phyloP scores from a whole-genome alignment of 176 grass and related monocot species.

The Miscanthus lutarioriparius region DNA sequence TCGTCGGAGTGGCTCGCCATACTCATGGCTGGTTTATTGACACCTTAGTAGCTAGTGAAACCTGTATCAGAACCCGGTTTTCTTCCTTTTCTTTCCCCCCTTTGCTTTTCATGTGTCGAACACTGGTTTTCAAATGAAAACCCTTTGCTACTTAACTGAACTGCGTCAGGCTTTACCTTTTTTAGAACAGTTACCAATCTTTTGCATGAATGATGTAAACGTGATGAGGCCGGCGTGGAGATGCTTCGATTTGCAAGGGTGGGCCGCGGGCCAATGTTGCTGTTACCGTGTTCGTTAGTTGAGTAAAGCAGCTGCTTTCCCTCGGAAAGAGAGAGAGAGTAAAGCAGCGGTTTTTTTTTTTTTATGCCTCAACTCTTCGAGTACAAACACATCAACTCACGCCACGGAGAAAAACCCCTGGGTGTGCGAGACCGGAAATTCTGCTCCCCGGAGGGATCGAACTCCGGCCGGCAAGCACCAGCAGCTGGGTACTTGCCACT shows the following conservation, averaged over 20 bases:
- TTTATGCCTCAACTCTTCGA: too few relatives aligned
- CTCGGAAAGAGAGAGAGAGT: background rate
- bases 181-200: background rate
- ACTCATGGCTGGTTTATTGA: background rate
- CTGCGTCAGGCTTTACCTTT: background rate
- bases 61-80: background rate
- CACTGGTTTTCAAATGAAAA: background rate
- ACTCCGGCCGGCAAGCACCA: too few relatives aligned
- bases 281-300: background rate
- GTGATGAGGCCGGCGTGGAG: background rate
- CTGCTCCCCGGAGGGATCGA: too few relatives aligned
- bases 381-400: too few relatives aligned
- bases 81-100: background rate
- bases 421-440: too few relatives aligned
- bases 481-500: too few relatives aligned
- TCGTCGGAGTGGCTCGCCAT: background rate
- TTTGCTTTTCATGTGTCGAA: background rate
- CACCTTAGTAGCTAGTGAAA: background rate
- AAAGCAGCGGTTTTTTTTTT: too few relatives aligned
- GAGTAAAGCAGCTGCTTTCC: background rate
- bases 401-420: too few relatives aligned
- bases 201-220: conserved; percentile 8
- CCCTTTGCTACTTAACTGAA: background rate
- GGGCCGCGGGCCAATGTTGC: background rate
- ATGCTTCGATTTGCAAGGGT: background rate